Conservation (phyloP, 179 eudicot species). For the Heliamphora pulchella region DNA sequence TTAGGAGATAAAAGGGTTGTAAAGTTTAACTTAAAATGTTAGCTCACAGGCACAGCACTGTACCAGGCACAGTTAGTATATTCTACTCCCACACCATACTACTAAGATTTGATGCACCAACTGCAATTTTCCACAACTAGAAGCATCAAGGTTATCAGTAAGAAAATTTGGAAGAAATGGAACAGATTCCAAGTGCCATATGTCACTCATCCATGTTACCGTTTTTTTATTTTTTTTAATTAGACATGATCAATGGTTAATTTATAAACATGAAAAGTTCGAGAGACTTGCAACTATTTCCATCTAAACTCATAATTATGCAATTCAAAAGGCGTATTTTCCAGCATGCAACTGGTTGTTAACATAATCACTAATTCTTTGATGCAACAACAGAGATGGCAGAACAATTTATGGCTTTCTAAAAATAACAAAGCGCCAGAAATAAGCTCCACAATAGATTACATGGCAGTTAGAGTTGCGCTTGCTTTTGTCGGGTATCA, state of each 20-base stretch:
- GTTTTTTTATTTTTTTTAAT: too few species aligned
- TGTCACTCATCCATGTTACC: background rate
- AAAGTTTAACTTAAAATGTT: background rate
- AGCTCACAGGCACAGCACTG: background rate
- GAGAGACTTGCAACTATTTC: background rate
- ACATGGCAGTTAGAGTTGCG: too few species aligned
- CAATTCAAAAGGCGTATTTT: background rate
- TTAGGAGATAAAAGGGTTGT: background rate
- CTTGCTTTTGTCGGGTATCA: too few species aligned
- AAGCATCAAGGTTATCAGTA: background rate
- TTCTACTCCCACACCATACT: constrained; percentile 9
- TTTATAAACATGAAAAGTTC: background rate
- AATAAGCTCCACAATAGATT: background rate
- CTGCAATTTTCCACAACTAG: background rate
- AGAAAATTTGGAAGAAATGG: background rate
- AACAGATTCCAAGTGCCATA: background rate
- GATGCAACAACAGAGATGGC: background rate
- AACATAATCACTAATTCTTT: background rate
- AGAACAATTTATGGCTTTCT: background rate
- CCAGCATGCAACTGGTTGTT: background rate
- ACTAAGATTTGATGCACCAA: background rate
- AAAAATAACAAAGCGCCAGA: background rate
- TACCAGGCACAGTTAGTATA: background rate
- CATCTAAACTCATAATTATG: background rate
- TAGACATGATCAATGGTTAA: background rate